Evolutionary conservation across 2,329 filamentous ascomycete genomes (phyloP).

Genomic region (Aspergillus ochraceoroseus): DNA sequence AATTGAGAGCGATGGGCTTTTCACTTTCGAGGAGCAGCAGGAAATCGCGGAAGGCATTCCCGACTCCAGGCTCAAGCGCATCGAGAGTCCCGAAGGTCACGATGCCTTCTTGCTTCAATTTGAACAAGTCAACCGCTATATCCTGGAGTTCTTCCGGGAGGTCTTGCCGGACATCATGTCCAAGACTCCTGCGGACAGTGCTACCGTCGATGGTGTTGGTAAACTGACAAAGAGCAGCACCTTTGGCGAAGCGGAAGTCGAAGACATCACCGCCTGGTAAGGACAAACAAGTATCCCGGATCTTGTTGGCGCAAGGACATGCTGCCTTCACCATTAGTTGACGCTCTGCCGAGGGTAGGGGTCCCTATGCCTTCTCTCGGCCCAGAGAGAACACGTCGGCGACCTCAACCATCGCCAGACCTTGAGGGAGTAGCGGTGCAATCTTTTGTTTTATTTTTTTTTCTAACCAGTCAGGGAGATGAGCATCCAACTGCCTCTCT

Average conservation of each 20-base stretch:
- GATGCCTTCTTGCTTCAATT: constrained; percentile 96
- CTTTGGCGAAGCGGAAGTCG: constrained; percentile 92
- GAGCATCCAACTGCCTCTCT: constrained; percentile 42
- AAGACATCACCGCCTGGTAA: constrained; percentile 93
- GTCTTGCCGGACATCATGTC: constrained; percentile 85
- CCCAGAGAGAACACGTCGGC: constrained; percentile 19
- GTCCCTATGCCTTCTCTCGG: constrained; percentile 15
- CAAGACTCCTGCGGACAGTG: constrained; percentile 49
- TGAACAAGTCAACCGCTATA: constrained; percentile 88
- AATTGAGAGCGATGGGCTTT: constrained; percentile 92
- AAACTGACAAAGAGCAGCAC: constrained; percentile 78
- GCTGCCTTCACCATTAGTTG: constrained; percentile 22
- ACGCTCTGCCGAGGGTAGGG: constrained; percentile 13
- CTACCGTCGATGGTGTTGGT: constrained; percentile 51
- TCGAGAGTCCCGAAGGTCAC: constrained; percentile 91
- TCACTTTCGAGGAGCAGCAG: constrained; percentile 94
- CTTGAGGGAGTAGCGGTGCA: constrained; percentile 34
- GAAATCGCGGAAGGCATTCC: constrained; percentile 80
- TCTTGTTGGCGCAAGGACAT: constrained; percentile 29
- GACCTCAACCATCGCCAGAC: constrained; percentile 12
- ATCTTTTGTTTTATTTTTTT: constrained; percentile 31
- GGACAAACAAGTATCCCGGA: constrained; percentile 5
- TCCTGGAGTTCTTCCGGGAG: constrained; percentile 76
- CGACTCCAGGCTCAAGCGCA: constrained; percentile 71
- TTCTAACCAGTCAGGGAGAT: constrained; percentile 39